These are phyloP conservation scores for Penicillium steckii DNA, from an alignment of 495 filamentous ascomycete genomes.

Conservation along the genomic window DNA sequence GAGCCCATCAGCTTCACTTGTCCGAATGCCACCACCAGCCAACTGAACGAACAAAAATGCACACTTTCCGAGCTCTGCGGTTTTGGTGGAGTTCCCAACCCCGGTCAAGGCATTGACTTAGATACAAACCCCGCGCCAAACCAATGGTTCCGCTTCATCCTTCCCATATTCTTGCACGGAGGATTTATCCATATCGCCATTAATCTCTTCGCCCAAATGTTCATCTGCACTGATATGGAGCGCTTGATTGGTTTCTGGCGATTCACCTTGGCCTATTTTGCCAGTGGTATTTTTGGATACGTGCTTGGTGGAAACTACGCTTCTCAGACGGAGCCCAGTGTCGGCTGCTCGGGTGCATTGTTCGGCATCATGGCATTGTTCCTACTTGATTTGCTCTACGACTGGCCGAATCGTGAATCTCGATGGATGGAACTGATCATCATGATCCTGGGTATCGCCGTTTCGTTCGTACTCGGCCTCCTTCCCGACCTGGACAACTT, in stretches of 20 bases:
- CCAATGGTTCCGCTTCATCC: conserved; percentile 96
- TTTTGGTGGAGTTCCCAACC: conserved; percentile 70
- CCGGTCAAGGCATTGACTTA: conserved; percentile 37
- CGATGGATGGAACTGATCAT: conserved; percentile 81
- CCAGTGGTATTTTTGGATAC: conserved; percentile 92
- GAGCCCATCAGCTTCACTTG: conserved; percentile 63
- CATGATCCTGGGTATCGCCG: conserved; percentile 77
- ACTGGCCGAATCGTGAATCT: conserved; percentile 71
- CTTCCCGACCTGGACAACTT: conserved; percentile 96
- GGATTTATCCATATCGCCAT: conserved; percentile 93
- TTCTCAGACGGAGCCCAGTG: conserved; percentile 72
- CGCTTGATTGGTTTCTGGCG: conserved; percentile 78
- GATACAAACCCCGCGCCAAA: conserved; percentile 61
- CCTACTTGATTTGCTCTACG: conserved; percentile 87
- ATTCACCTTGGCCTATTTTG: conserved; percentile 85
- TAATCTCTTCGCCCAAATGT: conserved; percentile 88
- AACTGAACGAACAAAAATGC: conserved; percentile 54
- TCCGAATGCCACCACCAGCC: conserved; percentile 65
- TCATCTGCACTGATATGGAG: conserved; percentile 88
- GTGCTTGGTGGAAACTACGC: conserved; percentile 94
- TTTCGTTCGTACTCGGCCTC: conserved; percentile 90
- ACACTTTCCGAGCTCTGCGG: conserved; percentile 78
- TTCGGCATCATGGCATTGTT: conserved; percentile 90
- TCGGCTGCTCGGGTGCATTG: conserved; percentile 82
- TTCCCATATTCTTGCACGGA: conserved; percentile 92